phyloP scores from a whole-genome alignment of 2,329 filamentous ascomycete genomes.

The Apiospora aurea region DNA sequence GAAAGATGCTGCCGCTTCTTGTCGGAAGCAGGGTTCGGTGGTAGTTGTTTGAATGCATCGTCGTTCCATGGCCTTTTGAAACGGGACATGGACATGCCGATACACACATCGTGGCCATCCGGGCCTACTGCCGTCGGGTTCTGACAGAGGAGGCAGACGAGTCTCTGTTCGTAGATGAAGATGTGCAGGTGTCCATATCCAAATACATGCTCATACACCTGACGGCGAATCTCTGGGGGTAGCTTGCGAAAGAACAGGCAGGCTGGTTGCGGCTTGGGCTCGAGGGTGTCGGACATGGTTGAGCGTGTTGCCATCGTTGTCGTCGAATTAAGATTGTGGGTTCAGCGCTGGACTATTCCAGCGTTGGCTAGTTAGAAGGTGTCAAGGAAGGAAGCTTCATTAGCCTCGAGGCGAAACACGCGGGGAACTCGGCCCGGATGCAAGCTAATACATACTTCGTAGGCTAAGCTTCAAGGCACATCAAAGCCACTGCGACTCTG shows the following conservation, averaged over 20 bases:
- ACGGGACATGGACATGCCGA: background rate
- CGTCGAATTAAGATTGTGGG: background rate
- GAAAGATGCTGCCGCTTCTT: background rate
- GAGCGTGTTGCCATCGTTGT: background rate
- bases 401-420: background rate
- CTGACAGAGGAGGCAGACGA: constrained; percentile 13
- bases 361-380: background rate
- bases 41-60: background rate
- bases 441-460: background rate
- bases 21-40: background rate
- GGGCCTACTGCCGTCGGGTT: background rate
- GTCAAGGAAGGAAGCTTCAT: background rate
- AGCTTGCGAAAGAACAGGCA: background rate
- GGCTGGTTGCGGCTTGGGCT: background rate
- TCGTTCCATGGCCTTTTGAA: background rate
- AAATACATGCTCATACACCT: constrained; percentile 21
- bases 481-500: background rate
- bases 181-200: constrained; percentile 20
- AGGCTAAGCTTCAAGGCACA: background rate
- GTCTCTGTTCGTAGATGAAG: constrained; percentile 21
- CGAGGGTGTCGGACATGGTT: background rate
- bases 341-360: background rate
- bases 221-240: constrained; percentile 10
- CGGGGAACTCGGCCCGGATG: background rate
- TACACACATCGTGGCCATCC: background rate